Evolutionary conservation across 1,284 basidiomycete species (phyloP).

Genomic region (Uromyces viciae-fabae): DNA sequence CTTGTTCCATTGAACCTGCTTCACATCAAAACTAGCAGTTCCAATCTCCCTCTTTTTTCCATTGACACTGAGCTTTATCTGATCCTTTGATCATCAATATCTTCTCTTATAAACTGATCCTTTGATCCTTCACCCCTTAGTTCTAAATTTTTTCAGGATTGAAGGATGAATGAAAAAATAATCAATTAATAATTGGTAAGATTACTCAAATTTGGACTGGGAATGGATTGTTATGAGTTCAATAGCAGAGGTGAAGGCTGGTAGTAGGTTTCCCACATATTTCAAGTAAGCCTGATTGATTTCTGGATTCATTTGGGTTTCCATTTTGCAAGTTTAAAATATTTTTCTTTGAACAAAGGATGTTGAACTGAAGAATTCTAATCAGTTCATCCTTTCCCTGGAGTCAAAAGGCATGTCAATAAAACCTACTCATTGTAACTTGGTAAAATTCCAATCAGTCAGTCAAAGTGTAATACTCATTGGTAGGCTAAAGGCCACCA

Average conservation of each 20-base stretch:
- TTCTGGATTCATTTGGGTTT: background rate
- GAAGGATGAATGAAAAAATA: background rate
- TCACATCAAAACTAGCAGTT: no score
- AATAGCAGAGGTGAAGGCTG: background rate
- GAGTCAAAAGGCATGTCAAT: background rate
- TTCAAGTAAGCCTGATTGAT: background rate
- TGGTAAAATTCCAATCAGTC: background rate
- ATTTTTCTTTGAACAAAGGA: slow-evolving; percentile 4
- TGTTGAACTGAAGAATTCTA: background rate
- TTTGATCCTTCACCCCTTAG: no score
- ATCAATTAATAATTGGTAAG: background rate
- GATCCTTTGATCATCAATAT: no score
- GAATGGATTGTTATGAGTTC: background rate
- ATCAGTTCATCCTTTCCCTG: background rate
- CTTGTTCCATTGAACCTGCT: no score
- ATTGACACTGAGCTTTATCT: no score
- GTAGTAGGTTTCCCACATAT: slow-evolving; percentile 6
- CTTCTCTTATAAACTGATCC: no score
- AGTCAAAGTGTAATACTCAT: background rate
- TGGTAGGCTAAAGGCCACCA: background rate
- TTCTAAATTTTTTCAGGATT: no score
- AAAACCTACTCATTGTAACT: background rate
- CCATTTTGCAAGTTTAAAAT: slow-evolving; percentile 6
- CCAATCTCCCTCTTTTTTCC: no score
- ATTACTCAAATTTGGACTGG: background rate